phyloP scores from a whole-genome alignment of 352 stramenopile genomes.

The Globisporangium sylvaticum region DNA sequence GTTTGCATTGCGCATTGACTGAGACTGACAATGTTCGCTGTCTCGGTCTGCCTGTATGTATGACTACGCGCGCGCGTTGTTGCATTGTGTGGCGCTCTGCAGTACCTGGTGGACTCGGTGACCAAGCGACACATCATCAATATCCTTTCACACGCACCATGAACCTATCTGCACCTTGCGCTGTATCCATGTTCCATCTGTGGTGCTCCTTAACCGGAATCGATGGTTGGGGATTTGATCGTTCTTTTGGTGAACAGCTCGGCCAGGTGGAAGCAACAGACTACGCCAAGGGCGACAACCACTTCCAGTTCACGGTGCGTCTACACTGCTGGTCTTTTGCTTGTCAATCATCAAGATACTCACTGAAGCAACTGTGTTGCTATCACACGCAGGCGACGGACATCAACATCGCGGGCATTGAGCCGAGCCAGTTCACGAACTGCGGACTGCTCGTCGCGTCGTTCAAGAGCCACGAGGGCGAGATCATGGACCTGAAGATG shows the following conservation, averaged over 20 bases:
- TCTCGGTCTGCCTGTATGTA: neutral
- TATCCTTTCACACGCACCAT: slow-evolving; percentile 49
- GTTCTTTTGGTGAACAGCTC: slow-evolving; percentile 43
- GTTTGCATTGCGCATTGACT: neutral
- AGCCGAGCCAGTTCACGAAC: slow-evolving; percentile 83
- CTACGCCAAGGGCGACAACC: slow-evolving; percentile 65
- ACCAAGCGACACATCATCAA: slow-evolving; percentile 85
- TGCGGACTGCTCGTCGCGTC: slow-evolving; percentile 84
- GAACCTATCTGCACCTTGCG: neutral
- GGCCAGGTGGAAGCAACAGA: slow-evolving; percentile 58
- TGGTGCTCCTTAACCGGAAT: slow-evolving; percentile 28
- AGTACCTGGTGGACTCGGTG: slow-evolving; percentile 86
- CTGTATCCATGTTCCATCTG: neutral
- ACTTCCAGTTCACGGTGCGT: slow-evolving; percentile 85
- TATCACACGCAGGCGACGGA: slow-evolving; percentile 39
- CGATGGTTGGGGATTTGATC: neutral
- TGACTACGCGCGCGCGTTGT: neutral
- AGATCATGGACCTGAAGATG: slow-evolving; percentile 87
- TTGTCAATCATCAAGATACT: neutral
- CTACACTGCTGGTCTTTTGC: neutral
- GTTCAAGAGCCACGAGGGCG: slow-evolving; percentile 64
- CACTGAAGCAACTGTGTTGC: neutral
- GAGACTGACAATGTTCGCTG: neutral
- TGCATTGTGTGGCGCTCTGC: neutral
- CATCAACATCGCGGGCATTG: slow-evolving; percentile 71